Base-by-base conservation (phyloP, 2,329 filamentous ascomycete genomes). In the Bipolaris oryzae region DNA sequence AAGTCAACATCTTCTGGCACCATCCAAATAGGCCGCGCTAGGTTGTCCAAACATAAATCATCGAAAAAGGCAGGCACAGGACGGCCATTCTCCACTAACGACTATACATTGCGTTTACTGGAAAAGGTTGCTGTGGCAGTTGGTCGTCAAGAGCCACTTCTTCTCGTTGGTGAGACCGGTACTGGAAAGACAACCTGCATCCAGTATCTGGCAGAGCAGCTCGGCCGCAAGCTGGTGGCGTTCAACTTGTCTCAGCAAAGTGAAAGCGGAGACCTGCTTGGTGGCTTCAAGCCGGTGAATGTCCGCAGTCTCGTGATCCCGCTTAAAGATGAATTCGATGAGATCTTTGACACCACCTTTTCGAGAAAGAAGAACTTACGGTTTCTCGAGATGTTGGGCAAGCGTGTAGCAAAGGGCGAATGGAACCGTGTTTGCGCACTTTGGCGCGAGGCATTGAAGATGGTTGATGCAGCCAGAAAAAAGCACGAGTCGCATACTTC, bases 201-300 rank as follows among this genome's bases (percentile, higher is more conserved):
- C 13, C 95, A 99, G 74, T 92, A 97, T 72, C 81, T 99, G 53
- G 92, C 95, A 0, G 88, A 90, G 55, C 85, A 89, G 3, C 83
- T 97, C 25, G 91, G 93, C 1, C 90, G 92, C 71, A 96, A 91
- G 68, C 84, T 99, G 11, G 90, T 92, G 0, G 91, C 93, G 2
- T 92, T 99, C 71, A 99, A 99, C 72, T 77, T 99, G 73, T 99
- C 95, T 0, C 96, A 99, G 73, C 96, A 99, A 74, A 98, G 93
- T 70, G 96, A 99, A 77, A 93, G 90, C 38, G 91, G 93, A n/a
- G 95, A 99, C 78, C 80, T 99, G 11, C 82, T 99, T 0, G 96
- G 95, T 68, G 95, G 95, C 0, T 98, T 96, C 80, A 99, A 99
- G 74, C 95, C 95, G 0, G 89, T 99, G 57, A 97, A 94, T 72